Evolutionary conservation across 2,329 filamentous ascomycete species (phyloP), one percentile per base, ranked within the genome.

Genomic region (Polytolypa hystricis): DNA sequence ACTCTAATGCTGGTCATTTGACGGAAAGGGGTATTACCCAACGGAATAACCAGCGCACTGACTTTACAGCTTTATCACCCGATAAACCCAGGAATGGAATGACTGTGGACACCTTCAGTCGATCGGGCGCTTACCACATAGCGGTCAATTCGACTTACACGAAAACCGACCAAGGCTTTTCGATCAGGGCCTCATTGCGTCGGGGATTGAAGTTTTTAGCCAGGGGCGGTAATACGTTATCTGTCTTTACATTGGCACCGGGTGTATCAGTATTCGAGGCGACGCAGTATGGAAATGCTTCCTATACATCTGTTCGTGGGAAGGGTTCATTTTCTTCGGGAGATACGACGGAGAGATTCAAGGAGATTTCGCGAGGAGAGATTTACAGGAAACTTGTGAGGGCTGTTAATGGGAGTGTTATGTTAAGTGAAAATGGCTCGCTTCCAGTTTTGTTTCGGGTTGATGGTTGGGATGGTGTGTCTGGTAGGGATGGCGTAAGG

Each of bases 121-220:
- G 77, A 51, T 56, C n/a, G n/a, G n/a, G n/a, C n/a, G n/a, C 55
- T 6, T 84, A 81, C 47, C 79, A 79, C 0, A 55, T 84, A 1
- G 67, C 62, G 46, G 72, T 73, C 32, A 73, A 72, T 47, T 70
- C 67, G 11, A 68, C 67, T 2, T 70, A 69, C 37, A 51, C 54
- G 10, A 52, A 62, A 9, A 65, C 17, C 1, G 65, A 70, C 44
- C 56, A 70, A 35, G 64, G 61, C n/a, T 57, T 74, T 34, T 63
- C 61, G 2, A 66, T 71, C 38, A 49, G 60, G 16, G 71, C 65
- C 8, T 54, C 49, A n/a, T 54, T 78, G 45, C 55, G 55, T 29
- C 65, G 69, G 10, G 67, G 66, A 9, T 66, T 75, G 23, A 49
- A 66, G 12, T 62, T 73, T 6, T 39, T 44, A 4, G 42, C 50